Base-by-base conservation (phyloP, 345 rosid species). In the Populus davidiana region DNA sequence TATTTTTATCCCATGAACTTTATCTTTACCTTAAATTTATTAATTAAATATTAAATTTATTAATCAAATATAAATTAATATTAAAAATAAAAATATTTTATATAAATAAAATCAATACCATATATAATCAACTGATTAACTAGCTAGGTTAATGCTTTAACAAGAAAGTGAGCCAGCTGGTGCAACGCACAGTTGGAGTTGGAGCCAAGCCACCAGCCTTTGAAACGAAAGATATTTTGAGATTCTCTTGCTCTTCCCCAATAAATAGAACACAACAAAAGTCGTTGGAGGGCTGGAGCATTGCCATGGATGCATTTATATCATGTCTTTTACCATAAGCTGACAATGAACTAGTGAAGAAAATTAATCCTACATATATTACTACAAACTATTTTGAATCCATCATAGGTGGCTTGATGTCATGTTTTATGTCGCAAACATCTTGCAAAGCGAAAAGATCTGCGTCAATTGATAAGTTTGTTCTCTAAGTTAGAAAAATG, bases 201-300 rank as follows among this genome's bases (percentile, higher is more conserved):
- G 59, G n/a, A 50, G 59, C 59, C 59, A 50, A 18, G n/a, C n/a
- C 44, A 41, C 44, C 44, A 10, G 44, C 44, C 21, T n/a, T 59
- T 5, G 50, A 72, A 33, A 33, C 36, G 36, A 33, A 67, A 39
- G 41, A 63, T 29, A 2, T 13, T 27, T 61, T 74, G 61, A 76
- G 81, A 77, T 75, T 75, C 6, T 43, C 56, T 71, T 63, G 39
- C 54, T 69, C 8, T 70, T 69, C 62, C 76, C 36, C 35, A 81
- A 76, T 83, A 70, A 83, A 76, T 78, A 75, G 44, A 81, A 77
- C 70, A 81, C 71, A 71, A 71, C 83, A 79, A 86, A 78, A 61
- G 71, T 77, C 62, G 78, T 71, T 69, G 81, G 76, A 50, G 39
- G 39, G 73, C 18, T 61, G 70, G 25, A 20, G 27, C 27, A n/a